Evolutionary conservation across 129 eudicot genomes (phyloP).

Genomic region (Centaurea solstitialis): DNA sequence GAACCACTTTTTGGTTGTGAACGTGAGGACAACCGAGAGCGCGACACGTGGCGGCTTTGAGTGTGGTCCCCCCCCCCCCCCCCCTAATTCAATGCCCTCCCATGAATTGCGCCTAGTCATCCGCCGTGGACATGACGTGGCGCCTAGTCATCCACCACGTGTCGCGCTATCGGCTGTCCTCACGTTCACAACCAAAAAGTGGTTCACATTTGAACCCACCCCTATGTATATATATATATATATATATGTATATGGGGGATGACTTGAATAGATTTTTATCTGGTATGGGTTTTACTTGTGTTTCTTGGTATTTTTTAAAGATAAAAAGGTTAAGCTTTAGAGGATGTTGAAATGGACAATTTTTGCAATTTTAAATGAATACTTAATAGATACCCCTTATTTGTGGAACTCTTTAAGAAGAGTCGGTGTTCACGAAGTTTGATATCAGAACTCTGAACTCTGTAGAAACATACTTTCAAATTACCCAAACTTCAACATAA

Average conservation of each 20-base stretch:
- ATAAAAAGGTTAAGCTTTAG: neutral
- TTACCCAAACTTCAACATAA: neutral
- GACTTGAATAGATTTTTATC: neutral
- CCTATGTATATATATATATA: too few species aligned
- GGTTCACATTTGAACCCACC: too few species aligned
- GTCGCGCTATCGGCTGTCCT: too few species aligned
- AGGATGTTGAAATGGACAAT: neutral
- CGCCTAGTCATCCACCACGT: too few species aligned
- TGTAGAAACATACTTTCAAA: neutral
- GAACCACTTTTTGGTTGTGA: too few species aligned
- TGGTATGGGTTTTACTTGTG: neutral
- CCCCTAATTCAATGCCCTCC: too few species aligned
- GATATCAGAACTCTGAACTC: neutral
- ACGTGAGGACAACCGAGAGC: too few species aligned
- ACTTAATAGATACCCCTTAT: neutral
- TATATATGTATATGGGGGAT: neutral
- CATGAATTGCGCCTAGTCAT: too few species aligned
- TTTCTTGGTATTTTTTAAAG: neutral
- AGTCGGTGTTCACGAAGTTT: neutral
- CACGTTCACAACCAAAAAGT: too few species aligned
- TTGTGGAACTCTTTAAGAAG: neutral
- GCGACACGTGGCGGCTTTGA: too few species aligned
- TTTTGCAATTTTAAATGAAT: neutral
- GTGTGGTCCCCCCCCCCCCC: too few species aligned
- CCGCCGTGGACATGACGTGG: too few species aligned